phyloP scores from a whole-genome alignment of 352 stramenopile species.

The Phytopythium litorale region DNA sequence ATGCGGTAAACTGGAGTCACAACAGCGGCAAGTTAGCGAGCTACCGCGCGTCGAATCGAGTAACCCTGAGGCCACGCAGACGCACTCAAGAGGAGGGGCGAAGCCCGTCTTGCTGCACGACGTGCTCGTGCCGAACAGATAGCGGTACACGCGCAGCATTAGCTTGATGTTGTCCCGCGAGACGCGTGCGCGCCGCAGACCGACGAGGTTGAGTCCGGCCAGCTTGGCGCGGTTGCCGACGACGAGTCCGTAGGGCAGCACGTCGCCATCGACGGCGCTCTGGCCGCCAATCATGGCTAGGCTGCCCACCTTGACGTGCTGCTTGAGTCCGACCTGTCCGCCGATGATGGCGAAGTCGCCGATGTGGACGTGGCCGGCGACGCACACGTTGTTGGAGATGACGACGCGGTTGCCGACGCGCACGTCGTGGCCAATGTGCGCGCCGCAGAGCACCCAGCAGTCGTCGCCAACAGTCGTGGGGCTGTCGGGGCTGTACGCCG shows the following conservation, averaged over 20 bases:
- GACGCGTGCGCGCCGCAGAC: conserved; percentile 58
- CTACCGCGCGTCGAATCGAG: not conserved
- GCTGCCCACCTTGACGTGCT: conserved; percentile 63
- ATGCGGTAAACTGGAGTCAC: conserved; percentile 36
- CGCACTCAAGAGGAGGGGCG: conserved; percentile 68
- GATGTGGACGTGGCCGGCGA: conserved; percentile 77
- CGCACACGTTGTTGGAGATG: conserved; percentile 79
- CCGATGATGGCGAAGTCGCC: conserved; percentile 72
- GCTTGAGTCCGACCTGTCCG: conserved; percentile 75
- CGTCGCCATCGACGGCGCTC: conserved; percentile 78
- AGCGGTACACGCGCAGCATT: conserved; percentile 72
- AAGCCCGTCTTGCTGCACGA: conserved; percentile 61
- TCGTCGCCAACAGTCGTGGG: conserved; percentile 67
- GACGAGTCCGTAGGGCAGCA: conserved; percentile 73
- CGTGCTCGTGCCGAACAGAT: conserved; percentile 56
- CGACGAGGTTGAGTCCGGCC: conserved; percentile 70
- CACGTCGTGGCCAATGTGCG: conserved; percentile 73
- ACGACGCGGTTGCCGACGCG: conserved; percentile 62
- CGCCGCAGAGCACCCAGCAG: conserved; percentile 75
- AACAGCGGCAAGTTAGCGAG: conserved; percentile 5
- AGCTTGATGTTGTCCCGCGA: conserved; percentile 67
- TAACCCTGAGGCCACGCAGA: not conserved
- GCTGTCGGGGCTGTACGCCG: conserved; percentile 44
- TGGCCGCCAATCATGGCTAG: conserved; percentile 77
- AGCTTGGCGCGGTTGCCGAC: conserved; percentile 79